Evolutionary conservation across 2,329 filamentous ascomycete species (phyloP).

Genomic region (Orbilia ellipsospora): DNA sequence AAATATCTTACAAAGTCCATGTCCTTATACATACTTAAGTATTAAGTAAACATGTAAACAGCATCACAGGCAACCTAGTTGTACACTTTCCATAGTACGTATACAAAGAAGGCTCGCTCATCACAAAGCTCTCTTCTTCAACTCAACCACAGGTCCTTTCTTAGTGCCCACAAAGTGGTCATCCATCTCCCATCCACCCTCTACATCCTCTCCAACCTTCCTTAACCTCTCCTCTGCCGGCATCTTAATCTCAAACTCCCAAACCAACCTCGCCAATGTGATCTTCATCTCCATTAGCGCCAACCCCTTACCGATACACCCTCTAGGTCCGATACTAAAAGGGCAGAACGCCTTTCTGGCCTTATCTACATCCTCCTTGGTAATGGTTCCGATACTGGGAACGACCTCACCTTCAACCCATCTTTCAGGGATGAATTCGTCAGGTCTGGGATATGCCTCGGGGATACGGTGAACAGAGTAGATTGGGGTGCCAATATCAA

Average conservation of each 20-base stretch:
- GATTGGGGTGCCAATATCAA: conserved; percentile 74
- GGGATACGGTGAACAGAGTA: conserved; percentile 77
- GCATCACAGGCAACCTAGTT: not conserved
- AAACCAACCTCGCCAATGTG: conserved; percentile 72
- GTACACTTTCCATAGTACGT: not conserved
- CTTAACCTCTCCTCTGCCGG: conserved; percentile 65
- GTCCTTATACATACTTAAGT: conserved; percentile 2
- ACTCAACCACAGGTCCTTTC: conserved; percentile 76
- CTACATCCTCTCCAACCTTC: conserved; percentile 59
- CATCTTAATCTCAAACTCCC: conserved; percentile 62
- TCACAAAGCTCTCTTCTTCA: conserved; percentile 62
- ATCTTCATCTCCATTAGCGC: conserved; percentile 76
- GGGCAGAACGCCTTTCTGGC: conserved; percentile 79
- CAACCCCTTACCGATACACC: conserved; percentile 77
- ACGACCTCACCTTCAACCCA: conserved; percentile 65
- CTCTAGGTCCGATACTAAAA: conserved; percentile 75
- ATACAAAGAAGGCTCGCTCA: not conserved
- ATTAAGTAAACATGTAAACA: conserved; percentile 6
- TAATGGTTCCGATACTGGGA: conserved; percentile 64
- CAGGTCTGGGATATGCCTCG: conserved; percentile 71
- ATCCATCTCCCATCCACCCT: conserved; percentile 55
- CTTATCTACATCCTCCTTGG: conserved; percentile 64
- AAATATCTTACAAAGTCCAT: conserved; percentile 32
- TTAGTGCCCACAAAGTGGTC: conserved; percentile 81
- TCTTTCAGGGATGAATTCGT: conserved; percentile 72